Conservation (phyloP, 129 eudicot species). For the Rutidosis leptorrhynchoides region DNA sequence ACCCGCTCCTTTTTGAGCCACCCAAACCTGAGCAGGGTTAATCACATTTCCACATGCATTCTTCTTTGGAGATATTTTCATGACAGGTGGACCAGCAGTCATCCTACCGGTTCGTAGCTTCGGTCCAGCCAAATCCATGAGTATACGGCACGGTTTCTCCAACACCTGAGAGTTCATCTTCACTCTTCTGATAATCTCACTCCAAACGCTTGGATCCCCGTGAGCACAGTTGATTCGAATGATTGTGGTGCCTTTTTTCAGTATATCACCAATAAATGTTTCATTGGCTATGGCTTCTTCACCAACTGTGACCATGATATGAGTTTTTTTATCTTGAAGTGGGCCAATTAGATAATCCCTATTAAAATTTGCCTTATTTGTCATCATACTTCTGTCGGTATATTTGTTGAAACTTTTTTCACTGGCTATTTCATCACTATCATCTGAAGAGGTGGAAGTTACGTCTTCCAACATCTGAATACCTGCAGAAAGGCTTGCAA, state of each 20-base stretch:
- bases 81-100: conserved; percentile 61
- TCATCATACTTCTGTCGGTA: conserved; percentile 36
- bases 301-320: conserved; percentile 81
- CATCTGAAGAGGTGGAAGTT: conserved; percentile 33
- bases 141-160: conserved; percentile 63
- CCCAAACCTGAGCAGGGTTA: conserved; percentile 64
- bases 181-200: conserved; percentile 65
- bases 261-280: conserved; percentile 45
- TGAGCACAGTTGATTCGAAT: conserved; percentile 85
- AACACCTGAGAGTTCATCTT: conserved; percentile 53
- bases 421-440: conserved; percentile 21
- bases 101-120: conserved; percentile 67
- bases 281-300: conserved; percentile 56
- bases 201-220: conserved; percentile 64
- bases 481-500: conserved; percentile 72
- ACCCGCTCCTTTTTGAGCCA: conserved; percentile 50
- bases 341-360: conserved; percentile 52
- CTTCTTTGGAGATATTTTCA: conserved; percentile 69
- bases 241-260: conserved; percentile 52
- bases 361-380: conserved; percentile 39
- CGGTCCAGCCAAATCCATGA: conserved; percentile 88
- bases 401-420: conserved; percentile 22
- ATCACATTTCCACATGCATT: conserved; percentile 39
- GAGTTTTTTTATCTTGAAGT: conserved; percentile 50
- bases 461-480: conserved; percentile 52